A percentile compares a stretch with the other conserved stretches of the same genome.
Evolutionary conservation across 768 basidiomycete species (phyloP).

Genomic region (Boletus rubroflammeus): DNA sequence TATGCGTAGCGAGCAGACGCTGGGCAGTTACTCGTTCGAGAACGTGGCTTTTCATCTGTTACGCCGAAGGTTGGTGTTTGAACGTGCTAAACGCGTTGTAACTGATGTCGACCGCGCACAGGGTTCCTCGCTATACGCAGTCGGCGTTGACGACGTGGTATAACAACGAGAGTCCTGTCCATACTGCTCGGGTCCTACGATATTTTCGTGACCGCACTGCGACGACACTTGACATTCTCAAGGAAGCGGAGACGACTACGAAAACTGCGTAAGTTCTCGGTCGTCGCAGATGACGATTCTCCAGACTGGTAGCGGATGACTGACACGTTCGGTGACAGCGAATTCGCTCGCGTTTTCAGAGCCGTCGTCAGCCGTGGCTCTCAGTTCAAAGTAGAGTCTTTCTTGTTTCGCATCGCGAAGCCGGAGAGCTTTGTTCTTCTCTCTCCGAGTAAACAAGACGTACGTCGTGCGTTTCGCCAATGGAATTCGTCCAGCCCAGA

Average conservation of each 20-base stretch:
- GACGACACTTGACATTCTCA: constrained; percentile 76
- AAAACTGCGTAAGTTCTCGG: constrained; percentile 72
- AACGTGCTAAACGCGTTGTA: not conserved
- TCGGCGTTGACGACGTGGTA: constrained; percentile 68
- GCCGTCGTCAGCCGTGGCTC: constrained; percentile 92
- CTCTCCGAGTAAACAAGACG: constrained; percentile 86
- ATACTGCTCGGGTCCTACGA: constrained; percentile 50
- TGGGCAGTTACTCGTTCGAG: constrained; percentile 84
- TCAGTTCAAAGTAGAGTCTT: constrained; percentile 98
- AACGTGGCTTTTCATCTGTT: constrained; percentile 84
- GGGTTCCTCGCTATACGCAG: constrained; percentile 72
- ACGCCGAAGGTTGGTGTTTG: constrained; percentile 54
- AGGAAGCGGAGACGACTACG: constrained; percentile 75
- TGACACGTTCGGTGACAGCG: constrained; percentile 46
- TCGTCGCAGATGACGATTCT: not conserved
- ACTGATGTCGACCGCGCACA: constrained; percentile 27
- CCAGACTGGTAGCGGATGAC: not conserved
- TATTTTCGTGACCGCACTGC: constrained; percentile 64
- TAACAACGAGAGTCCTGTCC: constrained; percentile 52
- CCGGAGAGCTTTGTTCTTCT: constrained; percentile 89
- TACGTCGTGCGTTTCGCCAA: constrained; percentile 32
- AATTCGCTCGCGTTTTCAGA: constrained; percentile 96
- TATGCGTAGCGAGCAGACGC: constrained; percentile 77
- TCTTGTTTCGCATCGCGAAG: constrained; percentile 96
- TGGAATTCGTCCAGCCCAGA: not conserved